Base-by-base conservation (phyloP, 2,329 filamentous ascomycete species). In the Talaromyces amestolkiae region DNA sequence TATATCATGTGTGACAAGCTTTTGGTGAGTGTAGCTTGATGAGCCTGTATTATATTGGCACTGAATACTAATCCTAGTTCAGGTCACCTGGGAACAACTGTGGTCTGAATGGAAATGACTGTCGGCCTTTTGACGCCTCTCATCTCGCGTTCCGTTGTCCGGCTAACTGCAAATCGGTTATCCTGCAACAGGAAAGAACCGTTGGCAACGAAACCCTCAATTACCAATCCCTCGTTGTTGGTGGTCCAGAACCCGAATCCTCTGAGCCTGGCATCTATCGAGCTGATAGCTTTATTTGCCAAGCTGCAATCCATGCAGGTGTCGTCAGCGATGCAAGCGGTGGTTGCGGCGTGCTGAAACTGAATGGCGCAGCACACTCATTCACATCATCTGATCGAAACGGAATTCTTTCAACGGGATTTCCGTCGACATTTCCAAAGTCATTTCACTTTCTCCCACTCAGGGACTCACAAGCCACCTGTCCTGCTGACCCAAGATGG, bases 361-460 rank as follows among this genome's bases (percentile, higher is more conserved):
- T 95, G 43, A 83, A 91, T 24, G 93, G 93, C 24, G 84, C 88
- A 63, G 85, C 87, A 64, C 80, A 84, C 63, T 80, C 84, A 58
- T 97, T 88, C 73, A 78, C 84, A 49, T 83, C 85, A 49, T 88
- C 89, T 10, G 84, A 86, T 58, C 83, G 83, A n/a, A 83, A 96
- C 72, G 91, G 90, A 61, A 92, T 98, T 68, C 79, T 82, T 33
- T 96, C 92, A 68, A 82, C 91, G 63, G 85, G 79, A 4, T 99
- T 99, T 74, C 86, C 93, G 68, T 94, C 92, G 0, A 92, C 92
- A 69, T 99, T 99, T 72, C 95, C 95, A 0, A 89, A 91, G 35
- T 89, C 93, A 0, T 97, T 92, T 75, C 87, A 86, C 19, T 98
- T 99, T 70, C 79, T 91, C 4, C 84, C 84, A 37, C 83, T 92